Conservation (phyloP, 2,329 filamentous ascomycete genomes). For the Arthroderma uncinatum region DNA sequence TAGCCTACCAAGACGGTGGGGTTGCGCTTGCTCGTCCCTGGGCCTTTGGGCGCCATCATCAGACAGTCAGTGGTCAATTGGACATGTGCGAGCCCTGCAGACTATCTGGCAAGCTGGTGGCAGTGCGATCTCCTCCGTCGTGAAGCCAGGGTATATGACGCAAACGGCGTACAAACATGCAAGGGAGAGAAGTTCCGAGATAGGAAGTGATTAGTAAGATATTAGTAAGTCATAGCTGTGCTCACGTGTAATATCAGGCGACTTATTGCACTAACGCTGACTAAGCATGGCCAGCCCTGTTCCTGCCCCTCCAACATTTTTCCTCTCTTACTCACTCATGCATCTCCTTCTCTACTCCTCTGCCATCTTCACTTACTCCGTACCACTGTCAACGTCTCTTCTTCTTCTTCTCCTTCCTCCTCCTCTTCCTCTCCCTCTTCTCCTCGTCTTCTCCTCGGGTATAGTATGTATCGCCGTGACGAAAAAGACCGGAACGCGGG, state of each 20-base stretch:
- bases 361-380: too few species aligned
- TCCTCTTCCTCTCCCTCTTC: too few species aligned
- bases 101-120: not conserved
- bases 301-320: too few species aligned
- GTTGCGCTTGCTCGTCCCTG: conserved; percentile 27
- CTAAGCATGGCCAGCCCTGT: not conserved
- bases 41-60: conserved; percentile 11
- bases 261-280: not conserved
- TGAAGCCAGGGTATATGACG: conserved; percentile 1
- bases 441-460: too few species aligned
- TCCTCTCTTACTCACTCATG: too few species aligned
- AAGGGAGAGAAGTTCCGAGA: not conserved
- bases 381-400: too few species aligned
- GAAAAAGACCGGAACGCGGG: conserved; percentile 5
- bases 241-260: not conserved
- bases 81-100: not conserved
- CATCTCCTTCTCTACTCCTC: too few species aligned
- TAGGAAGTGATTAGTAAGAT: not conserved
- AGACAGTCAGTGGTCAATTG: not conserved
- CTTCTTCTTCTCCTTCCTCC: too few species aligned
- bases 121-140: not conserved
- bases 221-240: not conserved
- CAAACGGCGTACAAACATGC: conserved; percentile 2
- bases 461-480: not conserved
- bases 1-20: conserved; percentile 36